Percentiles rank a stretch among this genome's conserved stretches.
These are phyloP conservation scores for Dryadomyces sulphureus DNA, from an alignment of 2,329 filamentous ascomycete genomes.

Conservation along the genomic window DNA sequence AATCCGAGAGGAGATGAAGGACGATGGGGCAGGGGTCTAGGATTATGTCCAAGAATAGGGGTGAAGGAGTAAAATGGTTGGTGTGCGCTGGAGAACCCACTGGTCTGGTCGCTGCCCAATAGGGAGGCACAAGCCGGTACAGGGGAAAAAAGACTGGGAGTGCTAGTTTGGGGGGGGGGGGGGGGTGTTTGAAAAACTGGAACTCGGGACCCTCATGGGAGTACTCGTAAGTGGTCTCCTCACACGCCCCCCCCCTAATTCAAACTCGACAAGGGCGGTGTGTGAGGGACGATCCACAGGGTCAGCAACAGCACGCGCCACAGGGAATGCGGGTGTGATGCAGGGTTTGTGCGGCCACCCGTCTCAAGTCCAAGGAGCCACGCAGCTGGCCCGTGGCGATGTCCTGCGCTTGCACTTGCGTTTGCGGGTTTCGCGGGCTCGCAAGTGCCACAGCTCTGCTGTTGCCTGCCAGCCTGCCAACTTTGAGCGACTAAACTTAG, in stretches of 20 bases:
- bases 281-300: constrained; percentile 1
- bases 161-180: constrained; percentile 8
- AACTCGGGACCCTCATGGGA: constrained; percentile 6
- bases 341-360: not conserved
- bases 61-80: constrained; percentile 27
- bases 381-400: not conserved
- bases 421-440: no score
- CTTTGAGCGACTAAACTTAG: no score
- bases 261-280: constrained; percentile 10
- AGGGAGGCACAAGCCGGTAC: constrained; percentile 28
- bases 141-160: constrained; percentile 13
- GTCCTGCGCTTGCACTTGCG: no score
- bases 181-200: constrained; percentile 11
- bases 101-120: constrained; percentile 30
- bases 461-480: no score
- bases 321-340: not conserved
- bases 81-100: constrained; percentile 20
- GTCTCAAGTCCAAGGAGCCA: not conserved
- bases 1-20: constrained; percentile 10
- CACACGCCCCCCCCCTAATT: constrained; percentile 4
- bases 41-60: constrained; percentile 3
- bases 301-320: not conserved
- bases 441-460: no score
- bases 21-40: constrained; percentile 6
- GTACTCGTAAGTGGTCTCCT: not conserved